Percentiles rank a stretch among this genome's conserved stretches.
Evolutionary conservation across 352 stramenopile species (phyloP).

Genomic region (Pythium biforme): DNA sequence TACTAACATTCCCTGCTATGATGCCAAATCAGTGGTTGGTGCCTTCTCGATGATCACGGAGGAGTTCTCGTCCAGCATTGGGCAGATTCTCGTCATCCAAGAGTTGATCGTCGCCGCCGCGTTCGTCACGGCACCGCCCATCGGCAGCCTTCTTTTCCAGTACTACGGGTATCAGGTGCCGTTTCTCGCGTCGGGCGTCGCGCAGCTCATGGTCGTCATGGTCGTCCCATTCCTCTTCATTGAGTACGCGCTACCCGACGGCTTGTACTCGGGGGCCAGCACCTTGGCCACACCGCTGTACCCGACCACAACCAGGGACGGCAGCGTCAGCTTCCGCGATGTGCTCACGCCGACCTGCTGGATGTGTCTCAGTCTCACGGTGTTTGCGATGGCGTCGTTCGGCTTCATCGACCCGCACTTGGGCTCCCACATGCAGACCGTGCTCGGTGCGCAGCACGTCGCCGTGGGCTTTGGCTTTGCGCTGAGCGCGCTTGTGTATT

Average conservation of each 20-base stretch:
- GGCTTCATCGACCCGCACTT: slow-evolving; percentile 73
- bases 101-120: slow-evolving; percentile 68
- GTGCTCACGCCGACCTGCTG: slow-evolving; percentile 58
- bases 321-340: slow-evolving; percentile 41
- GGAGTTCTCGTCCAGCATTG: slow-evolving; percentile 51
- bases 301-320: slow-evolving; percentile 13
- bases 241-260: slow-evolving; percentile 70
- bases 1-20: neutral
- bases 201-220: slow-evolving; percentile 63
- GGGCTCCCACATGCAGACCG: slow-evolving; percentile 54
- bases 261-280: slow-evolving; percentile 37
- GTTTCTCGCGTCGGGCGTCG: slow-evolving; percentile 56
- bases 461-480: slow-evolving; percentile 65
- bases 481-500: slow-evolving; percentile 68
- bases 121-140: slow-evolving; percentile 55
- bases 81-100: slow-evolving; percentile 56
- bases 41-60: slow-evolving; percentile 67
- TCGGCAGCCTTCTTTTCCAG: slow-evolving; percentile 60
- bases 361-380: slow-evolving; percentile 46
- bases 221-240: slow-evolving; percentile 70
- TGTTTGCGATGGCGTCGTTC: slow-evolving; percentile 67
- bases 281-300: slow-evolving; percentile 27
- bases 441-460: slow-evolving; percentile 57
- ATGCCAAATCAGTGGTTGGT: slow-evolving; percentile 46
- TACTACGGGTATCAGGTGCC: slow-evolving; percentile 53